Evolutionary conservation across 257 asterid species (phyloP), one percentile per base, ranked within the genome.

Genomic region (Prunella vulgaris): DNA sequence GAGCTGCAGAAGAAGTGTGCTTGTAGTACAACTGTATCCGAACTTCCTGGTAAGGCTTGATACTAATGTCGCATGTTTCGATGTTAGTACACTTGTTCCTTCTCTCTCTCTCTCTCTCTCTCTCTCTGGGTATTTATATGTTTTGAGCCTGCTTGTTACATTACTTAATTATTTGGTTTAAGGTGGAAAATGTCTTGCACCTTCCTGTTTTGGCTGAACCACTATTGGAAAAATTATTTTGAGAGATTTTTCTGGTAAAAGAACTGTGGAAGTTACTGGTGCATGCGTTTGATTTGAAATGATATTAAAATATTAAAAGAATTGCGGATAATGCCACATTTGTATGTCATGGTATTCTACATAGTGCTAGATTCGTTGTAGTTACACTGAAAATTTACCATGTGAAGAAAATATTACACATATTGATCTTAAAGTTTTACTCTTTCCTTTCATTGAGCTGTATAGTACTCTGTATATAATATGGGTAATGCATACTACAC

Each of bases 1-100:
- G 99, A 90, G 90, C 80, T 90, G 74, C 99, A 93, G 88, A 93
- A 90, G 87, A 90, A 89, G 81, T 93, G 85, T 83, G 99, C 99
- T 60, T 88, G 97, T 78, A 90, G 97, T 79, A 87, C 97, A 28
- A 82, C 97, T 9, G 84, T 87, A 53, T 83, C 96, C n/a, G 99
- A 90, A 76, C 95, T 93, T 63, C 97, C 97, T 33, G 99, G 99
- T 93, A 72, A 66, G 88, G 52, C 49, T 52, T 48, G 10, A 40
- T 25, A 35, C 28, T 20, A 56, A 53, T 30, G 33, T 2, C 5
- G 27, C 64, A 2, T 56, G 13, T n/a, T 74, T 27, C 17, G 32
- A 24, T 40, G 27, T 64, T 63, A 2, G 15, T 37, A 10, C 48
- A 52, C 46, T n/a, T 32, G 15, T 22, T 28, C 70, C 35, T 17